Conservation (phyloP, 2,329 filamentous ascomycete genomes). For the Beauveria scarabaeidicola region DNA sequence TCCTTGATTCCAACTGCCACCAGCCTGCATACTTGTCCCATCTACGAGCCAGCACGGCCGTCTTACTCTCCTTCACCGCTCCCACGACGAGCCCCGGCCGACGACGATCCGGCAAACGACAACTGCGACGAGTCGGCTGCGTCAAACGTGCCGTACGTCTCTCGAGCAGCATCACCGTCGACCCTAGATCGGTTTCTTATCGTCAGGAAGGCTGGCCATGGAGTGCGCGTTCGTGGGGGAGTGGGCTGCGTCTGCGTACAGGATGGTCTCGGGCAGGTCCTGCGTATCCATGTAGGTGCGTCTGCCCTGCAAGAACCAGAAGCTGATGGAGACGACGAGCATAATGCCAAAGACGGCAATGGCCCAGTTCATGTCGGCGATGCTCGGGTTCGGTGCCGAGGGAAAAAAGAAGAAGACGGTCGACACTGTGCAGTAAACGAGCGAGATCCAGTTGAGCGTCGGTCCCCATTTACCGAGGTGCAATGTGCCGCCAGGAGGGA, state of each 20-base stretch:
- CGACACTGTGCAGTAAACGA: constrained; percentile 43
- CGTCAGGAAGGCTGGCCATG: not conserved
- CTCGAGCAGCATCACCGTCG: not conserved
- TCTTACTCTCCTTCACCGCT: not conserved
- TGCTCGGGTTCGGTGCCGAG: constrained; percentile 31
- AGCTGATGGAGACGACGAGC: constrained; percentile 39
- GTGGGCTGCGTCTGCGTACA: constrained; percentile 11
- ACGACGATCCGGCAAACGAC: not conserved
- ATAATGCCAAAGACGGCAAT: constrained; percentile 49
- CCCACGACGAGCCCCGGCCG: not conserved
- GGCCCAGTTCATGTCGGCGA: constrained; percentile 48
- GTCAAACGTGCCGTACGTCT: constrained; percentile 5
- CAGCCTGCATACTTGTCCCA: not conserved
- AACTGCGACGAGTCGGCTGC: not conserved
- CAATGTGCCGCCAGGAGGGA: constrained; percentile 38
- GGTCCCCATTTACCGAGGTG: constrained; percentile 36
- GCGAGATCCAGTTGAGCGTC: constrained; percentile 37
- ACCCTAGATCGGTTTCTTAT: constrained; percentile 10
- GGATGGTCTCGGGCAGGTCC: constrained; percentile 14
- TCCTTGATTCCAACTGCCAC: not conserved
- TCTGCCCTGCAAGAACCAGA: constrained; percentile 42
- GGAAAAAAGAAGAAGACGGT: constrained; percentile 51
- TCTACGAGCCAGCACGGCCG: too few species aligned
- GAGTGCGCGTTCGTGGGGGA: constrained; percentile 1
- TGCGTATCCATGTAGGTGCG: constrained; percentile 20